Evolutionary conservation across 2,329 filamentous ascomycete genomes (phyloP), one percentile per base, ranked within the genome.

Genomic region (Botrytis aclada): DNA sequence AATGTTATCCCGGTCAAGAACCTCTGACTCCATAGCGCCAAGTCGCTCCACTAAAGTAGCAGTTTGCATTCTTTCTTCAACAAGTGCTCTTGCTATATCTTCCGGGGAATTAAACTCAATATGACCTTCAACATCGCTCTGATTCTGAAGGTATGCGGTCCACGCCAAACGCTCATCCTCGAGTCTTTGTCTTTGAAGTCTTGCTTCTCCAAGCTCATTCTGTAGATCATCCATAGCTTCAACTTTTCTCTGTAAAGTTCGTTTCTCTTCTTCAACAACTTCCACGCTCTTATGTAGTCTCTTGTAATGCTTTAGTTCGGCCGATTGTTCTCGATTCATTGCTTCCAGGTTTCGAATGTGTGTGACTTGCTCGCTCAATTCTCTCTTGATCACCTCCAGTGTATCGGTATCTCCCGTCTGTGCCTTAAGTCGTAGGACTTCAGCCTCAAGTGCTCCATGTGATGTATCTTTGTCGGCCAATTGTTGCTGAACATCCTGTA

Each of bases 181-280:
- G 0, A 99, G 84, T 5, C 95, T 88, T 79, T 97, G 93, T 71
- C 93, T 91, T 79, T 97, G 94, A 56, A 97, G 86, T 75, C 92
- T 88, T 32, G 92, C 88, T 80, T 97, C 95, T 16, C 89, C 87
- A 20, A 98, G 85, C 79, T 98, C 93, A 41, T 88, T 86, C 79
- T 96, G 90, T 16, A 97, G 79, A 20, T 88, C 86, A 73, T 93
- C 89, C 82, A 95, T 91, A 54, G 92, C 85, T 74, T 93, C 90
- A 1, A 99, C 81, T 79, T 90, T 93, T 45, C 90, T 89, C 81
- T 96, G 92, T 34, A 99, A 84, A 0, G 90, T 89, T 75, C 93
- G 87, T 85, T 98, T 98, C 84, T 99, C 94, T 81, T 99, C 96
- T 80, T 99, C 94, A 0, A 98, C 92, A 3, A 99, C 88, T 79